A percentile compares a stretch with the other conserved stretches of the same genome.
These are phyloP conservation scores for Fusarium coffeatum DNA, from an alignment of 2,329 filamentous ascomycete genomes.

Conservation along the genomic window DNA sequence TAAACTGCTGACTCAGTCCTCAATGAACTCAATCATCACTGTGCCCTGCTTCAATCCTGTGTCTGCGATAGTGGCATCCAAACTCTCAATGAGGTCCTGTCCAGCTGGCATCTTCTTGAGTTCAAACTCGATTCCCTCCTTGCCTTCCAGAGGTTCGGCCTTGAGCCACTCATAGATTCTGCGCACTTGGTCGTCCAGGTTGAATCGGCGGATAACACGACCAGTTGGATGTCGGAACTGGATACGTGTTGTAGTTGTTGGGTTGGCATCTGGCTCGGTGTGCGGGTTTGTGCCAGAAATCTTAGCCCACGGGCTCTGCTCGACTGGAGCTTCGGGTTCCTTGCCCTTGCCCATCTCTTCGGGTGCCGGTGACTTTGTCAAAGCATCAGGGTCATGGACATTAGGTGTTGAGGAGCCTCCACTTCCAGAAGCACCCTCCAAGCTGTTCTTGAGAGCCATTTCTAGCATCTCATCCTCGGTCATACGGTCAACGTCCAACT, in stretches of 20 bases:
- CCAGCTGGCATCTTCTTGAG: slow-evolving; percentile 82
- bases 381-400: slow-evolving; percentile 84
- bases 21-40: slow-evolving; percentile 92
- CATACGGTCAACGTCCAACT: slow-evolving; percentile 84
- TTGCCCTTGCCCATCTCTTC: slow-evolving; percentile 69
- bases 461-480: slow-evolving; percentile 98
- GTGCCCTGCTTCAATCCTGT: slow-evolving; percentile 92
- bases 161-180: slow-evolving; percentile 98
- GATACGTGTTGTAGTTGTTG: slow-evolving; percentile 82
- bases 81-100: slow-evolving; percentile 80
- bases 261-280: slow-evolving; percentile 78
- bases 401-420: slow-evolving; percentile 59
- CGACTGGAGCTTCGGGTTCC: slow-evolving; percentile 53
- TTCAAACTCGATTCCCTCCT: slow-evolving; percentile 83
- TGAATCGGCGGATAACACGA: slow-evolving; percentile 88
- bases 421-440: slow-evolving; percentile 64
- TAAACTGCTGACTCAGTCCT: slow-evolving; percentile 56
- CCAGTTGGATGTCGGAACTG: slow-evolving; percentile 91
- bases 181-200: slow-evolving; percentile 77
- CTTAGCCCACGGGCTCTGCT: slow-evolving; percentile 67
- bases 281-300: slow-evolving; percentile 82
- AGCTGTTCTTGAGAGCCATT: slow-evolving; percentile 89
- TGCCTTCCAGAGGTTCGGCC: slow-evolving; percentile 83
- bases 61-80: slow-evolving; percentile 81
- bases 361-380: slow-evolving; percentile 74